Base-by-base conservation (phyloP, 257 asterid genomes). In the Solanum medicagineum region DNA sequence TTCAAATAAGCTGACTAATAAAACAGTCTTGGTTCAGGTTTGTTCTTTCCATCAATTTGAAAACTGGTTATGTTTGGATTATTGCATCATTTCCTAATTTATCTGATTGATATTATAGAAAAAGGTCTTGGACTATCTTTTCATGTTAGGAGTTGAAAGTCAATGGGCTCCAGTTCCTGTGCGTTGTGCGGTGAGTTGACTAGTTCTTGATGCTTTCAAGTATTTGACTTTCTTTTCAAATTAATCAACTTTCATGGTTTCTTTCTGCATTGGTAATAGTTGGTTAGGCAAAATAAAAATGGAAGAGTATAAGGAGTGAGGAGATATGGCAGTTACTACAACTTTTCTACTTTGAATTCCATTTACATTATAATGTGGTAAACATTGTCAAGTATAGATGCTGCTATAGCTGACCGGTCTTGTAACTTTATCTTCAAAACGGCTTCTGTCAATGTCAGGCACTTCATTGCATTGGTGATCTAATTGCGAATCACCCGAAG, bases 101-200 rank as follows among this genome's bases (percentile, higher is more conserved):
- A 20, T 87, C 81, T 79, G 49, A 55, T 85, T 7, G 79, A 86
- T n/a, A 87, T 89, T 91, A 89, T 85, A 94, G 99, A 96, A 94
- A 86, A 96, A 92, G 90, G 90, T 91, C 83, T 77, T 94, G 91
- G 97, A 93, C 90, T 92, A 96, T 91, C 94, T 96, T 83, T 85
- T 96, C 85, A 87, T 96, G 99, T 86, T 96, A 89, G 98, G 98
- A 88, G 98, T 96, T 84, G 99, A 96, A 91, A 94, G 96, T 91
- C 99, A 93, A 84, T 93, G 99, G 99, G 98, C 99, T 84, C 98
- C 98, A 60, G 94, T 94, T 80, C 90, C 97, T 87, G 92, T 94
- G 63, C 99, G 98, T 81, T 93, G 99, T 89, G 89, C 85, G 91
- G 99, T 96, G 90, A 92, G 94, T 69, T 42, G 74, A 81, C 84